Evolutionary conservation across 2,329 filamentous ascomycete genomes (phyloP).

Genomic region (Xylariaceae sp.): DNA sequence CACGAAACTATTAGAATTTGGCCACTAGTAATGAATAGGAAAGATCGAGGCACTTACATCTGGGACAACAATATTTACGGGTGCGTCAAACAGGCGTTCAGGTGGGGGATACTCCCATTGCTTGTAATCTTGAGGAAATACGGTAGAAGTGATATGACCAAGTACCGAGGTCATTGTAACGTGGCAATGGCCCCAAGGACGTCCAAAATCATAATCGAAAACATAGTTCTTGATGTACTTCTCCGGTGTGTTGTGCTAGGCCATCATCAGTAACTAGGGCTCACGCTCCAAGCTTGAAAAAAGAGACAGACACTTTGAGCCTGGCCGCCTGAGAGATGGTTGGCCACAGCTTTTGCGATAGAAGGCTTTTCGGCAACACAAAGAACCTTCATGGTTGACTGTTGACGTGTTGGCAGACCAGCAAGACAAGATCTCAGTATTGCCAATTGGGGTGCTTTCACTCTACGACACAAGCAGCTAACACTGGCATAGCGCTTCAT

Average conservation of each 20-base stretch:
- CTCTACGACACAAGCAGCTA: constrained; percentile 15
- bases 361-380: constrained; percentile 90
- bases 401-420: constrained; percentile 13
- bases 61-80: constrained; percentile 68
- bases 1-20: constrained; percentile 15
- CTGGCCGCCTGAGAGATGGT: constrained; percentile 80
- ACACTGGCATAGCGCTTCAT: constrained; percentile 13
- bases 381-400: constrained; percentile 57
- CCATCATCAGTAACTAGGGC: constrained; percentile 13
- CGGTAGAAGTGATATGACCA: constrained; percentile 81
- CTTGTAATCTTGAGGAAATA: constrained; percentile 75
- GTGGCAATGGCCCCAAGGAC: constrained; percentile 75
- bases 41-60: constrained; percentile 51
- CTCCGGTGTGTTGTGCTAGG: constrained; percentile 68
- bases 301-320: constrained; percentile 62
- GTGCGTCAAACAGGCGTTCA: constrained; percentile 77
- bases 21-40: neutral
- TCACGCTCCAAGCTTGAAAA: neutral
- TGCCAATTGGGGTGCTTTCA: constrained; percentile 20
- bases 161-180: constrained; percentile 94
- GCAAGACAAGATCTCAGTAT: neutral
- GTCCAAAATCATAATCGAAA: constrained; percentile 86
- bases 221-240: constrained; percentile 92
- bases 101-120: constrained; percentile 84
- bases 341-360: constrained; percentile 91